phyloP scores from a whole-genome alignment of 148 eudicot species.

The Vaccinium myrtillus region DNA sequence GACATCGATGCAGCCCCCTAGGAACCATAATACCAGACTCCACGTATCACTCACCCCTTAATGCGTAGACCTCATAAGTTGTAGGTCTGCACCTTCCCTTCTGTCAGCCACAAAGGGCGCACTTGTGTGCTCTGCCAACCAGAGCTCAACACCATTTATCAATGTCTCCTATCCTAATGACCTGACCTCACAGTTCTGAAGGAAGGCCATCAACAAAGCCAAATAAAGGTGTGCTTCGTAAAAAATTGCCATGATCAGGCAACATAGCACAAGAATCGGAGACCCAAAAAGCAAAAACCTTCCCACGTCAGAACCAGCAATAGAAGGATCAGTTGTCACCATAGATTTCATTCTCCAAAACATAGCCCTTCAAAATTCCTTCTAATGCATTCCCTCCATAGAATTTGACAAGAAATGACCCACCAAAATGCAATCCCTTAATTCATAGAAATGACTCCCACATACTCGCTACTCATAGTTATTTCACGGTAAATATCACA shows the following conservation, averaged over 20 bases:
- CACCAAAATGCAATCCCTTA: conserved; percentile 14
- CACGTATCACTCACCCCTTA: too few species aligned
- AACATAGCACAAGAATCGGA: background rate
- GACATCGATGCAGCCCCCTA: too few species aligned
- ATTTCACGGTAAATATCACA: too few species aligned
- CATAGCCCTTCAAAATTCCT: background rate
- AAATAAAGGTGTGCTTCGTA: background rate
- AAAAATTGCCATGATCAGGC: background rate
- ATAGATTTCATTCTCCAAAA: background rate
- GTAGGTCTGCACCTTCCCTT: too few species aligned
- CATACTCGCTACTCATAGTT: too few species aligned
- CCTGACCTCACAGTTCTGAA: too few species aligned
- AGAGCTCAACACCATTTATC: too few species aligned
- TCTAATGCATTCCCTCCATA: background rate
- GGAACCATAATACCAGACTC: too few species aligned
- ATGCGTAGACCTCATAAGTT: too few species aligned
- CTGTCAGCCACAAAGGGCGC: too few species aligned
- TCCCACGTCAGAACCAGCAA: background rate
- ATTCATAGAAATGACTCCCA: background rate
- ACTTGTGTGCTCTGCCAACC: too few species aligned
- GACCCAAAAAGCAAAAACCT: background rate
- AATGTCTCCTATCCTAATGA: too few species aligned
- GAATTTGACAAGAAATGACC: background rate
- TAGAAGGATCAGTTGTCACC: background rate
- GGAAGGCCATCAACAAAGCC: background rate